Base-by-base conservation (phyloP, 164 flowering plant genomes). In the Tetrastigma voinierianum region DNA sequence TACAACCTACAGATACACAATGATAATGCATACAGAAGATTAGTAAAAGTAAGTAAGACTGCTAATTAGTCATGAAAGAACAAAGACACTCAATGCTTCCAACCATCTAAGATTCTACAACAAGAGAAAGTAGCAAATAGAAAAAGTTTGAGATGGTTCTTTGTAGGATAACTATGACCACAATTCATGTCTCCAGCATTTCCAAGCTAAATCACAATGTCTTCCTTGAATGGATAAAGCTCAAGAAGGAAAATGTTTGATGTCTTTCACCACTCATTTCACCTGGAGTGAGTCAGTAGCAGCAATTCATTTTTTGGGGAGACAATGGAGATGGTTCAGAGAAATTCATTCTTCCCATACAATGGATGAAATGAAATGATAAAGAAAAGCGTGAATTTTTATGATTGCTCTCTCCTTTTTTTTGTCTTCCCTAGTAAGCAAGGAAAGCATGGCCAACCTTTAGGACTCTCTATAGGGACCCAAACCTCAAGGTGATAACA, bases 1-100 rank as follows among this genome's bases (percentile, higher is more conserved):
- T 43, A 95, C 96, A 62, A 92, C 97, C 95, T 95, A 75, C 62
- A 74, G 10, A 74, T 12, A 59, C 51, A 61, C 51, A 66, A 32
- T 66, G 65, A 21, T 43, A 21, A 19, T 13, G 65, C 40, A 59
- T 7, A 63, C 17, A 67, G 25, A 12, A 51, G 17, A 18, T 4
- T 44, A 46, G 11, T 40, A 53, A 51, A 32, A 58, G 44, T 9
- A 17, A 44, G 14, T 20, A 13, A 59, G 10, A 15, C 20, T 19
- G 45, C 16, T 15, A 43, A 45, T 61, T 61, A 19, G 13, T 57
- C 16, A 15, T 15, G 32, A 23, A 21, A 0, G 21, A 5, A 61
- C 17, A 14, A 21, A 4, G 21, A 14, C 15, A 19, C n/a, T 12
- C 65, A 0, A 18, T 47, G 40, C 40, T 25, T 25, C 40, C 40